These are phyloP conservation scores for Plasmodium berghei DNA, from an alignment of 169 alveolate species.

Conservation along the genomic window DNA sequence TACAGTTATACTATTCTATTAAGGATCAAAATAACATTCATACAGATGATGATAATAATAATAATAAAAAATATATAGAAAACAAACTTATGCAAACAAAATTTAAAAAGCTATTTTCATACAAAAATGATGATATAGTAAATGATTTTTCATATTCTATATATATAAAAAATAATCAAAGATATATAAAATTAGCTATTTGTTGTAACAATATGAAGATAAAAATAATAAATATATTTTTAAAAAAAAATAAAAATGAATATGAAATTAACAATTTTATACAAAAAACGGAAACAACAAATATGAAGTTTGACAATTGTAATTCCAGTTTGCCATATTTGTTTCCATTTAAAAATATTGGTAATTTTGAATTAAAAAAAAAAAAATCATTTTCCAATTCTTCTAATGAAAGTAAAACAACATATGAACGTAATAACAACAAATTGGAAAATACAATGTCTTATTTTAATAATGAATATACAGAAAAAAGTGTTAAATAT, in stretches of 20 bases:
- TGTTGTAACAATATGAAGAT: constrained; percentile 27
- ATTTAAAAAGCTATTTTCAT: constrained; percentile 36
- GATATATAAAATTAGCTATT: constrained; percentile 48
- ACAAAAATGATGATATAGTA: constrained; percentile 14
- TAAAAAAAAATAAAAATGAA: constrained; percentile 23
- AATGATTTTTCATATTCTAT: constrained; percentile 48
- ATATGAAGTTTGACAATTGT: not conserved
- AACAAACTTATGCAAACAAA: not conserved
- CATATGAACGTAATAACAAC: not conserved
- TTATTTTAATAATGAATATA: not conserved
- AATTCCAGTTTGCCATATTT: not conserved
- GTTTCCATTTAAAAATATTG: not conserved
- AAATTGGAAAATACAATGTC: not conserved
- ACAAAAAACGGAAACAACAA: constrained; percentile 9
- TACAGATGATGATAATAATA: not conserved
- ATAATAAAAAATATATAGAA: not conserved
- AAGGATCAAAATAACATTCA: not conserved
- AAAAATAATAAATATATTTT: constrained; percentile 23
- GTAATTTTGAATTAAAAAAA: not conserved
- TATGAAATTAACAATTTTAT: constrained; percentile 14
- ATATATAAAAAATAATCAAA: constrained; percentile 19
- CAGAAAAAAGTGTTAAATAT: not conserved
- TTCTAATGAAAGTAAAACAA: not conserved
- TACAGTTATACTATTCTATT: constrained; percentile 1
- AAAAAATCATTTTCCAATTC: not conserved